Evolutionary conservation across 441 rosid genomes (phyloP).

Genomic region (Syzygium malaccense): DNA sequence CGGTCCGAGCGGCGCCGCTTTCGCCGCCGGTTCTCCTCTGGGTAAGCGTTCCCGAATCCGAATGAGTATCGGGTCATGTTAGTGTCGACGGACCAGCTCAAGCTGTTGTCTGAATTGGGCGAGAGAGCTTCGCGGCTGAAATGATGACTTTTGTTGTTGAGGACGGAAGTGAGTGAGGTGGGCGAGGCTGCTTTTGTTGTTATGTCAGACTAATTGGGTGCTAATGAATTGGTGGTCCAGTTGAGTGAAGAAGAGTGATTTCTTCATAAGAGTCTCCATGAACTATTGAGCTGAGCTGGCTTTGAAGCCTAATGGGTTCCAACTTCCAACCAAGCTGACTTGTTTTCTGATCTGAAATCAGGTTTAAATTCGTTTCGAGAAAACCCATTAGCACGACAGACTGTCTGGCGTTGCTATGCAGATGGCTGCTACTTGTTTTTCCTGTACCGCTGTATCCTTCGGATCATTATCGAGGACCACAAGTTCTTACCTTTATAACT

Average conservation of each 20-base stretch:
- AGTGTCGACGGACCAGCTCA: not conserved
- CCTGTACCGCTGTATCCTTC: not conserved
- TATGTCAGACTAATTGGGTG: not conserved
- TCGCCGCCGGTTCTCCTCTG: constrained; percentile 50
- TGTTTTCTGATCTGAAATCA: not conserved
- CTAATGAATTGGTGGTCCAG: not conserved
- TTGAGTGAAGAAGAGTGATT: not conserved
- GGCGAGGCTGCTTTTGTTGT: not conserved
- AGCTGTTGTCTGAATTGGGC: not conserved
- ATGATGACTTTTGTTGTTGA: not conserved
- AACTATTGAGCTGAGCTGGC: not conserved
- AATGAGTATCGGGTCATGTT: not conserved
- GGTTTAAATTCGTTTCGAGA: not conserved
- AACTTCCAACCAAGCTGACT: not conserved
- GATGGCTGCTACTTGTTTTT: not conserved
- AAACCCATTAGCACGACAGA: not conserved
- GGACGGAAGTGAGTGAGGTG: too few species aligned
- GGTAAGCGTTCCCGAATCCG: constrained; percentile 18
- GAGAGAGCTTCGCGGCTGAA: not conserved
- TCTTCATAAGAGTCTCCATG: not conserved
- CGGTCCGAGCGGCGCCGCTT: constrained; percentile 19
- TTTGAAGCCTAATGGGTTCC: not conserved
- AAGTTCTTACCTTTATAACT: not conserved
- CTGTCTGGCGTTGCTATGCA: not conserved
- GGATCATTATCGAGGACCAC: not conserved